Base-by-base conservation (phyloP, 306 rosid genomes). In the Astragalus membranaceus region DNA sequence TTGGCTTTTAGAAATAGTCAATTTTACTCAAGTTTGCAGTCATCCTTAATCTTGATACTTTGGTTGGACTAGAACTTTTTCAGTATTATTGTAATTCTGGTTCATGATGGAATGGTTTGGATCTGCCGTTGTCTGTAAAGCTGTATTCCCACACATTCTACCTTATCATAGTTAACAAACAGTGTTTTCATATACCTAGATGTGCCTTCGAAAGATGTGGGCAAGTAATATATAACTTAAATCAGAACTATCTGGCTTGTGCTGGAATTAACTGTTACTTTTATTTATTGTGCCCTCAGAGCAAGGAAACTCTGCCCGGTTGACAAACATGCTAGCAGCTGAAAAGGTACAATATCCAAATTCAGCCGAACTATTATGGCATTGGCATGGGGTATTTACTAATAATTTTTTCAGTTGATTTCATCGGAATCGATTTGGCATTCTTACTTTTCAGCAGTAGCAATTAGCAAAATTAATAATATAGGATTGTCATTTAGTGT, bases 331-430 rank as follows among this genome's bases (percentile, higher is more conserved):
- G 64, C 51, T 75, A 70, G 70, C 87, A 33, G 75, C 77, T 4
- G 96, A 88, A 75, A 88, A 82, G 97, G 96, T 85, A 85, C 58
- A 66, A 53, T 42, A 49, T 54, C 75, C 33, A 37, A 23, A 61
- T 64, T 10, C 33, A 63, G 7, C 56, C 7, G 16, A 70, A 59
- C 57, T 67, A 47, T 49, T 54, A 62, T n/a, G 9, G 17, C 44
- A 23, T 43, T 50, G 37, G 46, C 69, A 44, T 12, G 51, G 29
- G 29, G 35, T 14, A 59, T 82, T 49, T 46, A 14, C 74, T 56
- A 32, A n/a, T 11, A 26, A 9, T 26, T 20, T 69, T 62, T 61
- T 65, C 12, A 30, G 52, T 76, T n/a, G 35, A 48, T 23, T 63
- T 75, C 69, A 43, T 63, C 41, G 50, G 26, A 72, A 30, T 13